Percentiles rank a stretch among this genome's conserved stretches.
Conservation (phyloP, 371 early-diverging fungal species). For the Mucor mucedo region DNA sequence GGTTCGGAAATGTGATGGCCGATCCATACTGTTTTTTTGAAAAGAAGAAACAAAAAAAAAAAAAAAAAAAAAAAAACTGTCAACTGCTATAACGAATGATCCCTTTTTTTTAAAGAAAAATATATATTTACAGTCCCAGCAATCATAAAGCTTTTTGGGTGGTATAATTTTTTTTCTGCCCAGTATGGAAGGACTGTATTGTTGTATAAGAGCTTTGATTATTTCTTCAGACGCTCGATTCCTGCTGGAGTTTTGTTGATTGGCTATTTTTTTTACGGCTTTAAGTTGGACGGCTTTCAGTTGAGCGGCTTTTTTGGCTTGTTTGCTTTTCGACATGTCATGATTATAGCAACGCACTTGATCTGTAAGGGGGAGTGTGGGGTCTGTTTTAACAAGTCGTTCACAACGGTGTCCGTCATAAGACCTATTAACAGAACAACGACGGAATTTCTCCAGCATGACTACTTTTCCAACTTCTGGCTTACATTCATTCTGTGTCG, state of each 20-base stretch:
- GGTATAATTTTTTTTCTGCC: neutral
- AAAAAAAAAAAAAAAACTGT: neutral
- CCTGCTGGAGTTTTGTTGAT: neutral
- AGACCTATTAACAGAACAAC: slow-evolving; percentile 11
- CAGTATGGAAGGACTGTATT: neutral
- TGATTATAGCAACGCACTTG: slow-evolving; percentile 8
- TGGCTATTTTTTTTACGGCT: neutral
- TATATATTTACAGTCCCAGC: slow-evolving; percentile 21
- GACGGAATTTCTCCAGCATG: neutral
- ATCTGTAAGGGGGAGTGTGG: neutral
- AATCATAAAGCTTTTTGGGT: slow-evolving; percentile 11
- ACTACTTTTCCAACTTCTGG: neutral
- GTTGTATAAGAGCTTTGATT: neutral
- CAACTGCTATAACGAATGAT: neutral
- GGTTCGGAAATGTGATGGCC: slow-evolving; percentile 8
- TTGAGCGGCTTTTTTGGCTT: neutral
- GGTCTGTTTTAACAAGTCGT: slow-evolving; percentile 2
- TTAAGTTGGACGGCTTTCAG: too few relatives aligned
- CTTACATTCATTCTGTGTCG: too few relatives aligned
- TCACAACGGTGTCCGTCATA: slow-evolving; percentile 12
- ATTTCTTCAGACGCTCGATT: neutral
- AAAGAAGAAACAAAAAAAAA: neutral
- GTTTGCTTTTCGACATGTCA: neutral
- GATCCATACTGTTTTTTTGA: slow-evolving; percentile 35
- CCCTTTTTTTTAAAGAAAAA: neutral